Evolutionary conservation across 1,284 basidiomycete genomes (phyloP).

Genomic region (Garcileccinum viscosum): DNA sequence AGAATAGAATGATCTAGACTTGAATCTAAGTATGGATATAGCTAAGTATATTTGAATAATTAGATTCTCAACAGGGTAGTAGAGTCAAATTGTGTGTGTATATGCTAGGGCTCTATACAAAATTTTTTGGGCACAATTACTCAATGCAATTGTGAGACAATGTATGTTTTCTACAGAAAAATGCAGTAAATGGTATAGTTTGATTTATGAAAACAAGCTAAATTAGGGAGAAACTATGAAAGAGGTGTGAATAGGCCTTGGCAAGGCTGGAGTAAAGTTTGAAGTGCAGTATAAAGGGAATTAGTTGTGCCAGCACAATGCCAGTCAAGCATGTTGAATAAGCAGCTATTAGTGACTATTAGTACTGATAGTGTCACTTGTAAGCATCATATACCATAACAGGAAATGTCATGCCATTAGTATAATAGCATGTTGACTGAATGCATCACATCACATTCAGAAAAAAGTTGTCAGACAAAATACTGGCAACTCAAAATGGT

Average conservation of each 20-base stretch:
- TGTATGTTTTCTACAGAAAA: not conserved
- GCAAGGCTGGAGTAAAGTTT: not conserved
- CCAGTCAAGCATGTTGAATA: not conserved
- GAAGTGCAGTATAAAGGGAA: not conserved
- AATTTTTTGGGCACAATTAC: not conserved
- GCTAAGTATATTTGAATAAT: too few species aligned
- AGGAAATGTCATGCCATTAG: not conserved
- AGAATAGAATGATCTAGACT: too few species aligned
- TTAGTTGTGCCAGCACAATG: not conserved
- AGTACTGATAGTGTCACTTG: not conserved
- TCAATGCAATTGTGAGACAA: not conserved
- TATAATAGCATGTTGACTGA: not conserved
- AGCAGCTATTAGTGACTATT: not conserved
- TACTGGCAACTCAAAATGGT: slow-evolving; percentile 1
- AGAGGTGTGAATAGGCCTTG: not conserved
- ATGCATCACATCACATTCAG: not conserved
- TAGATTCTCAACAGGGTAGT: too few species aligned
- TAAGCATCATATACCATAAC: not conserved
- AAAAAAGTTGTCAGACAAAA: not conserved
- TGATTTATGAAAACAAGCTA: not conserved
- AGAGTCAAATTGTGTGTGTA: not conserved
- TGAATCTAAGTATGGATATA: too few species aligned
- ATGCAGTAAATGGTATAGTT: not conserved
- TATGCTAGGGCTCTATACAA: not conserved
- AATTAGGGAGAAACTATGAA: not conserved